Conservation (phyloP, 257 asterid species). For the Solanum dulcamara region DNA sequence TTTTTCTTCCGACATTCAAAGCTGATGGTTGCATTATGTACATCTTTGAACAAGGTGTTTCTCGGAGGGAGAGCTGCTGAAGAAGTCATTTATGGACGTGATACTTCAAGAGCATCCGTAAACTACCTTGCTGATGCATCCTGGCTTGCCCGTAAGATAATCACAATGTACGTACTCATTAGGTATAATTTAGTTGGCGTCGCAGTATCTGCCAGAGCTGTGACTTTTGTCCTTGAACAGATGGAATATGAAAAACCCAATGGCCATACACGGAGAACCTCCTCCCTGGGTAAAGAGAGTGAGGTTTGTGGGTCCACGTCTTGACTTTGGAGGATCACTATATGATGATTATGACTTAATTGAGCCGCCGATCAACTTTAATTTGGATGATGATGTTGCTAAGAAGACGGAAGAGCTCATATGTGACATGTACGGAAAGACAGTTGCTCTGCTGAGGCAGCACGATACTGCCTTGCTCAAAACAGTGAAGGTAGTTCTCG, state of each 20-base stretch:
- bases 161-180: conserved; percentile 49
- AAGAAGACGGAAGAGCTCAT: conserved; percentile 68
- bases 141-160: conserved; percentile 96
- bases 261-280: conserved; percentile 91
- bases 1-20: not conserved
- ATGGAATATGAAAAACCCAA: conserved; percentile 90
- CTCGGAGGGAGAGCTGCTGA: conserved; percentile 98
- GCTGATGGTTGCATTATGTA: not conserved
- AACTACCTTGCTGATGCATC: conserved; percentile 95
- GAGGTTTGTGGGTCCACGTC: conserved; percentile 74
- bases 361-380: conserved; percentile 71
- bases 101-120: conserved; percentile 84
- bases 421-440: conserved; percentile 54
- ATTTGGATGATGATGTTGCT: conserved; percentile 72
- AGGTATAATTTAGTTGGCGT: not conserved
- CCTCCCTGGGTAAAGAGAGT: conserved; percentile 73
- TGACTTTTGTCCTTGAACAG: conserved; percentile 18
- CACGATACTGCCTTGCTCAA: conserved; percentile 82
- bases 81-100: conserved; percentile 81
- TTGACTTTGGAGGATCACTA: conserved; percentile 83
- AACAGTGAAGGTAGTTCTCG: conserved; percentile 54
- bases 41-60: conserved; percentile 40
- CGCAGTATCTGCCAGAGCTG: not conserved
- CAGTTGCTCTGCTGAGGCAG: conserved; percentile 55
- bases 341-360: conserved; percentile 61